Evolutionary conservation across 208 protist genomes (phyloP), one percentile per base, ranked within the genome.

Genomic region (Leishmania aethiopica): DNA sequence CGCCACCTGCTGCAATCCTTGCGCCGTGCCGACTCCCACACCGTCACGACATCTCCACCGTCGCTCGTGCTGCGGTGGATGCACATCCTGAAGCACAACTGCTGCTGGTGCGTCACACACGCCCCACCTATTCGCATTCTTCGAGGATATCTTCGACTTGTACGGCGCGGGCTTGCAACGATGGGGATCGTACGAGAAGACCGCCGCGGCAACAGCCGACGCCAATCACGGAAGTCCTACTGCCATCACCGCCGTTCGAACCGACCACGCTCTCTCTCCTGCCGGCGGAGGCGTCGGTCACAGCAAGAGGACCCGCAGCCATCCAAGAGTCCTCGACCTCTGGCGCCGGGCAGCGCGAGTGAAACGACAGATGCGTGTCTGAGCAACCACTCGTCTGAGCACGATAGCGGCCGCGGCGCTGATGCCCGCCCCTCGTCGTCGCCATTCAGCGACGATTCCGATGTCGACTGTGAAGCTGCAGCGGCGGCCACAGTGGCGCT

Each of bases 401-500:
- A 75, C 32, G 72, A 64, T 0, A 25, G 40, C n/a, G 5, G 3
- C 15, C 51, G 8, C 19, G n/a, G 73, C 51, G 35, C 3, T 35
- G 11, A 42, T 62, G n/a, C 51, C 28, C 28, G 1, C 32, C 10
- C 55, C 35, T 78, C 75, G 40, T 51, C 49, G 75, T 75, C 69
- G 57, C 59, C 57, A 22, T 59, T 62, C 37, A 64, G 57, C 40
- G 71, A 79, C 45, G 73, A 64, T 10, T 42, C n/a, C 10, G 67
- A 72, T 28, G 45, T 37, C 1, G 75, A 67, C 42, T 70, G 76
- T 22, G 76, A 77, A 53, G 70, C 81, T 17, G 77, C 82, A 42
- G 82, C 78, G 2, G 81, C 81, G 7, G 81, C 80, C 11, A 66
- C 75, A 28, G 71, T 62, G 62, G 59, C 62, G 60, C 75, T 77